Base-by-base conservation (phyloP, 2,329 filamentous ascomycete species). In the Trichophaea hybrida region DNA sequence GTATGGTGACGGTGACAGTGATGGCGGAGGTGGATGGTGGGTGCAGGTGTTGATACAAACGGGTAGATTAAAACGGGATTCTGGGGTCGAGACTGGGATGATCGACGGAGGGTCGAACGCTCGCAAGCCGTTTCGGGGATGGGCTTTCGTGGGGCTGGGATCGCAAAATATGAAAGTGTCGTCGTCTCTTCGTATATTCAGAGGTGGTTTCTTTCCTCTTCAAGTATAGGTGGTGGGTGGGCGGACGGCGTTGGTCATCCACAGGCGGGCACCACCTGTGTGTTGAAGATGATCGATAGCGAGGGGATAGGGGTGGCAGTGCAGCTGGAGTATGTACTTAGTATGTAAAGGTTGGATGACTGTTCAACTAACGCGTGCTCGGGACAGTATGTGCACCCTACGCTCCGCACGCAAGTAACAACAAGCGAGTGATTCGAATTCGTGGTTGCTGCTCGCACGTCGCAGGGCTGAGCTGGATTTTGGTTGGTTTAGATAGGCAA, bases 351-450 rank as follows among this genome's bases (percentile, higher is more conserved):
- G 38, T 15, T 4, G 38, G 38, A 43, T 43, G 38, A 15, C 10
- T 43, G n/a, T 43, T 43, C 38, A 15, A 12, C 10, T 10, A 43
- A 10, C 38, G 38, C 38, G 38, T 43, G 38, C n/a, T 43, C 38
- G 37, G 37, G 17, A 50, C 24, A 61, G 62, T 64, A 60, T 61
- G 62, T 64, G 62, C 62, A 55, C 54, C 58, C 55, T 59, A 56
- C 59, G 55, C 55, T 61, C 17, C 10, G 2, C 10, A 13, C 10
- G 43, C 53, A 52, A 61, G 63, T 51, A 63, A 55, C 48, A 55
- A 59, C 62, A 64, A 64, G 62, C 62, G 60, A 64, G 60, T 57
- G 24, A 24, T 24, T 24, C 24, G 24, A 24, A 3, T 24, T 24
- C 24, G 24, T 24, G 24, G 24, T 24, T 24, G 24, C 24, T 24